phyloP scores from a whole-genome alignment of 805 yeast genomes.

The Lipomyces japonicus region DNA sequence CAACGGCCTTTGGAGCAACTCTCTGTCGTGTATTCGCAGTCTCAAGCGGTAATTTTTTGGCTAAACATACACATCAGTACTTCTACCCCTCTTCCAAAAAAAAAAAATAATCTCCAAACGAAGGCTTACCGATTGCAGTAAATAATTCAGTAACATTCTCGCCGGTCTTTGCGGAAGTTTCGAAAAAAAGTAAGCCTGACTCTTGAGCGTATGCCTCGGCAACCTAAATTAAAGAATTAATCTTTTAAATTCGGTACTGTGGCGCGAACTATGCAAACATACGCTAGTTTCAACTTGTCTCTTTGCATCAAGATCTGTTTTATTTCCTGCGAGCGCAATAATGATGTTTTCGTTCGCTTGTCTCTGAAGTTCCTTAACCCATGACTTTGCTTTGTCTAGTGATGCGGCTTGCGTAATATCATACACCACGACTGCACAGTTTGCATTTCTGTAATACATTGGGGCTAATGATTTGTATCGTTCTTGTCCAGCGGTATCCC shows the following conservation, averaged over 20 bases:
- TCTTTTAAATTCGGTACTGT: neutral
- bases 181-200: constrained; percentile 48
- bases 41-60: constrained; percentile 48
- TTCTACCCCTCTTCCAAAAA: constrained; percentile 41
- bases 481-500: constrained; percentile 98
- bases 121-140: constrained; percentile 38
- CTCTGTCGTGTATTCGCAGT: constrained; percentile 32
- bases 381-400: constrained; percentile 71
- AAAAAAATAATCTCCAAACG: neutral
- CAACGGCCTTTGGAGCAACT: constrained; percentile 37
- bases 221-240: constrained; percentile 8
- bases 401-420: constrained; percentile 71
- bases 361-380: constrained; percentile 88
- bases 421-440: constrained; percentile 82
- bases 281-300: constrained; percentile 45
- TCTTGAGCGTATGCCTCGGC: constrained; percentile 54
- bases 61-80: constrained; percentile 38
- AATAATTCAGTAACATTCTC: constrained; percentile 53
- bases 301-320: constrained; percentile 56
- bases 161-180: constrained; percentile 71
- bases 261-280: constrained; percentile 9
- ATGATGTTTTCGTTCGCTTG: constrained; percentile 73
- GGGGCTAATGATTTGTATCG: constrained; percentile 79
- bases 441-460: constrained; percentile 76
- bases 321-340: constrained; percentile 85